Conservation (phyloP, 2,329 filamentous ascomycete species). For the Coniochaeta sp. region DNA sequence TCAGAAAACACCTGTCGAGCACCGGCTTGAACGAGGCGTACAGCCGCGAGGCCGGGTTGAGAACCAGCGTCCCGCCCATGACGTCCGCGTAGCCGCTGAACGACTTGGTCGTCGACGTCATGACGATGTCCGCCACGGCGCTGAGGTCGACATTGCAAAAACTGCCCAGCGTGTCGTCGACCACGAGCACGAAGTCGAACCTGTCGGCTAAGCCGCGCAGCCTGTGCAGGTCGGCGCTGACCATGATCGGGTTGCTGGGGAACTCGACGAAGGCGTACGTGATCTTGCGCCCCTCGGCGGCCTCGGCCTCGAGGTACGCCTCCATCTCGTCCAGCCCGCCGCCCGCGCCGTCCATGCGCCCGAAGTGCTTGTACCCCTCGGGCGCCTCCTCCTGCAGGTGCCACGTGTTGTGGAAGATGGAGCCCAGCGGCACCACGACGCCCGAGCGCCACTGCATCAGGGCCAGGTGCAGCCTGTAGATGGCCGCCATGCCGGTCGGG, state of each 20-base stretch:
- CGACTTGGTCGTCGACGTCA: slow-evolving; percentile 49
- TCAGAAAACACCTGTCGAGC: slow-evolving; percentile 24
- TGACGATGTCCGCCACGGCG: slow-evolving; percentile 37
- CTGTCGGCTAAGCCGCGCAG: slow-evolving; percentile 32
- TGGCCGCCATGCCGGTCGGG: slow-evolving; percentile 45
- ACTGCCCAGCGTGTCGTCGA: slow-evolving; percentile 41
- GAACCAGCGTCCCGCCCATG: slow-evolving; percentile 41
- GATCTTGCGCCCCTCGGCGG: slow-evolving; percentile 27
- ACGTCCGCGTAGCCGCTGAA: slow-evolving; percentile 51
- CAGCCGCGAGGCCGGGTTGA: slow-evolving; percentile 37
- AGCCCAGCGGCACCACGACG: slow-evolving; percentile 36
- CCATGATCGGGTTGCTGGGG: slow-evolving; percentile 37
- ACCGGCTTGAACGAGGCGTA: slow-evolving; percentile 28
- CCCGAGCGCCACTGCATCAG: slow-evolving; percentile 25
- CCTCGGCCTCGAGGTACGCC: slow-evolving; percentile 31
- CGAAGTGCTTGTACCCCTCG: slow-evolving; percentile 39
- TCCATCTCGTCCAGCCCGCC: slow-evolving; percentile 33
- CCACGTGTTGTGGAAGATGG: slow-evolving; percentile 43
- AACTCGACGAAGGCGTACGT: slow-evolving; percentile 44
- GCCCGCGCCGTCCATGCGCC: slow-evolving; percentile 30
- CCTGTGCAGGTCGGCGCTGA: slow-evolving; percentile 29
- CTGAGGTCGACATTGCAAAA: slow-evolving; percentile 45
- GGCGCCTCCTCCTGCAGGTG: slow-evolving; percentile 37
- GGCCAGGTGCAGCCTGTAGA: slow-evolving; percentile 34
- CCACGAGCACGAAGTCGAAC: slow-evolving; percentile 34